Evolutionary conservation across 371 early-diverging fungal species (phyloP), one percentile per base, ranked within the genome.

Genomic region (Mucor irregularis): DNA sequence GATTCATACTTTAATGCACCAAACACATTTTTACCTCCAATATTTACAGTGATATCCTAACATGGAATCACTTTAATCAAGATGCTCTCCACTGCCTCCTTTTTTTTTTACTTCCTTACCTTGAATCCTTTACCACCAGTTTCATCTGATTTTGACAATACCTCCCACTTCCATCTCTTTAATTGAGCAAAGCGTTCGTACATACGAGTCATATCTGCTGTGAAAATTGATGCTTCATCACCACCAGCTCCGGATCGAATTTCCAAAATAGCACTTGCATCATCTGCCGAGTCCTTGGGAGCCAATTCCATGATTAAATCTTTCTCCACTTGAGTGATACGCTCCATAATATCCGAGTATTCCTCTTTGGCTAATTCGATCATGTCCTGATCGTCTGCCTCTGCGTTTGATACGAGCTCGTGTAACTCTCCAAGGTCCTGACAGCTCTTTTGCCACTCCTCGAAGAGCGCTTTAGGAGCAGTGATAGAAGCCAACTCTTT

Each of bases 171-270:
- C 92, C 93, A 93, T 19, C 83, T 68, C 28, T 80, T 65, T 14
- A 74, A 42, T 49, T 81, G 80, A 16, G 88, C 73, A 63, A 82
- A 90, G 1, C 84, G 65, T 54, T 91, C 85, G 63, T 93, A 93
- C 93, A 93, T 92, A 16, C 75, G 66, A 28, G 86, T 56, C 53
- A 93, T 66, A 30, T 93, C 91, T 1, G 77, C 82, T 0, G 85
- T 80, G 64, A 93, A 93, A 50, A 93, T 58, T 5, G 90, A 82
- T 0, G 93, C 92, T 60, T 93, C 94, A 71, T 89, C 88, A 4
- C 94, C 94, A 13, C 94, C 94, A 4, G 94, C 88, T 46, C 87
- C 87, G 2, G 94, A 83, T 1, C 94, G 74, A 28, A 93, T 84
- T 73, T 93, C 94, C 35, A 93, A 61, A 19, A 93, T 83, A 1